A percentile compares a stretch with the other conserved stretches of the same genome.
Conservation (phyloP, 306 rosid species). For the Pueraria montana region DNA sequence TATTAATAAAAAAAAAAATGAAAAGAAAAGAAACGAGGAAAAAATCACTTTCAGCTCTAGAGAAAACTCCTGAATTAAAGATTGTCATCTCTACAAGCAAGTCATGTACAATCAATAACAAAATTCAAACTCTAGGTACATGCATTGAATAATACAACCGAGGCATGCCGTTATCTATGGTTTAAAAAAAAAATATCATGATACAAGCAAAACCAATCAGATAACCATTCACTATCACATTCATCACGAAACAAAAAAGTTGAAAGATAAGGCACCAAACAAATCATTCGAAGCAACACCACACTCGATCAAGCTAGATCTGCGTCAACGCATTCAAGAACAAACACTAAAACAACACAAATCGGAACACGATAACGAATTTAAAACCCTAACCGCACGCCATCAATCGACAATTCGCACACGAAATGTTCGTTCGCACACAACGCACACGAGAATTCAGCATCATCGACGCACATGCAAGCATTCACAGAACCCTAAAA, state of each 20-base stretch:
- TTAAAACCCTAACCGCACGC: slow-evolving; percentile 33
- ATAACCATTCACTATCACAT: neutral
- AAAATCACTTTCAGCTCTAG: neutral
- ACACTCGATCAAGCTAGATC: neutral
- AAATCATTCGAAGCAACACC: neutral
- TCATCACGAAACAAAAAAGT: neutral
- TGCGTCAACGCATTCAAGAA: neutral
- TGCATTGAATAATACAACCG: slow-evolving; percentile 3
- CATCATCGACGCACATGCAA: neutral
- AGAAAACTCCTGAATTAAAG: neutral
- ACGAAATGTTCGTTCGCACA: neutral
- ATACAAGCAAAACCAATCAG: neutral
- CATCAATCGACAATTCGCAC: neutral
- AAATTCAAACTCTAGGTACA: neutral
- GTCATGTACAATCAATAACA: neutral
- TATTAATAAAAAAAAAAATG: too few relatives aligned
- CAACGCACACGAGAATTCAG: neutral
- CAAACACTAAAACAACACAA: neutral
- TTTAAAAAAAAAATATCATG: neutral
- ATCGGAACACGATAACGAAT: neutral
- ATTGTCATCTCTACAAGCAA: too few relatives aligned
- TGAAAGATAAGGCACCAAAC: neutral
- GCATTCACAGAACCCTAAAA: neutral
- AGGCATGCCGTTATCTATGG: neutral
- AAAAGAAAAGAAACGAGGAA: neutral